A percentile compares a stretch with the other conserved stretches of the same genome.
Conservation (phyloP, 2,329 filamentous ascomycete genomes). For the Hymenoscyphus occultus region DNA sequence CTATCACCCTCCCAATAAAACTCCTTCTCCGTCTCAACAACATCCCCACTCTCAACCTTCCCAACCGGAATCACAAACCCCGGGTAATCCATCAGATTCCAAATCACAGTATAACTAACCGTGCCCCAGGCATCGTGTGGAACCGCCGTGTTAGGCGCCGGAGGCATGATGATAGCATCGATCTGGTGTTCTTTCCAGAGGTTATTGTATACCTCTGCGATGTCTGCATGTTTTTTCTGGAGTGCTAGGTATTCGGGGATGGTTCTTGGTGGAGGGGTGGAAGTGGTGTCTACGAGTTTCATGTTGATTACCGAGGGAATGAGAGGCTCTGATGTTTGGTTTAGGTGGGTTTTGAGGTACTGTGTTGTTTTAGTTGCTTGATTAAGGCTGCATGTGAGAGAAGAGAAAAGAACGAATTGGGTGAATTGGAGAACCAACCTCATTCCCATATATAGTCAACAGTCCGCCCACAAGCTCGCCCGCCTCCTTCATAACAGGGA, state of each 20-base stretch:
- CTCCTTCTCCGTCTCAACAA: conserved; percentile 28
- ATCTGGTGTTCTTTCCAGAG: conserved; percentile 19
- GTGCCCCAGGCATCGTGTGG: conserved; percentile 42
- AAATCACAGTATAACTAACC: conserved; percentile 54
- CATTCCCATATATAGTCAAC: not conserved
- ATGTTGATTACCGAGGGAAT: not conserved
- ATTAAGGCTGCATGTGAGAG: no score
- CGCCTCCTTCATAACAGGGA: not conserved
- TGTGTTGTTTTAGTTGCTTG: not conserved
- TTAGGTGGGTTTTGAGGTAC: not conserved
- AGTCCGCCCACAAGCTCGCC: not conserved
- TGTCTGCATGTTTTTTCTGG: not conserved
- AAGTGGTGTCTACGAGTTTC: not conserved
- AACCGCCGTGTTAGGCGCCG: conserved; percentile 50
- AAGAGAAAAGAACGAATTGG: no score
- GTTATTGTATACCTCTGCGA: not conserved
- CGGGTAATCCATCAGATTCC: conserved; percentile 57
- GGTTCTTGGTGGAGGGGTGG: not conserved
- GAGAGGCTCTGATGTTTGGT: not conserved
- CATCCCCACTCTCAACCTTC: conserved; percentile 29
- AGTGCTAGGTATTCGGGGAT: not conserved
- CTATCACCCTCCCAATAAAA: conserved; percentile 30
- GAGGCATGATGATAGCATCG: conserved; percentile 54
- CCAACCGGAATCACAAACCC: conserved; percentile 50
- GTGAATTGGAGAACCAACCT: not conserved